These are phyloP conservation scores for Colletotrichum chlorophyti DNA, from an alignment of 2,329 filamentous ascomycete genomes.

Conservation along the genomic window DNA sequence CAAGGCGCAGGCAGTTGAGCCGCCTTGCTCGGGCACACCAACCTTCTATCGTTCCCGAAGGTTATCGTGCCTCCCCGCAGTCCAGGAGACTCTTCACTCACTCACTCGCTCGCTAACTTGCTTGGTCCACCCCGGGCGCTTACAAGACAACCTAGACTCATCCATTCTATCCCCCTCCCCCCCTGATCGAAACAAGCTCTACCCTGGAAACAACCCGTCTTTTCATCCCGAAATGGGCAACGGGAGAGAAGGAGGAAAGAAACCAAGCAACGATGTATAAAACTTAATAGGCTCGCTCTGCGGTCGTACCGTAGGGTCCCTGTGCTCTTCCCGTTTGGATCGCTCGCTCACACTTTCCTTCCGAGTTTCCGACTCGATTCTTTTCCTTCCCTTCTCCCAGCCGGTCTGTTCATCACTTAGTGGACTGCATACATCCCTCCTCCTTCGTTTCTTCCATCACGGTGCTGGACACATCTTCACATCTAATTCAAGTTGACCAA, in stretches of 20 bases:
- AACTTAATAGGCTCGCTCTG: slow-evolving; percentile 21
- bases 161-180: neutral
- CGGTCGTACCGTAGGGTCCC: slow-evolving; percentile 4
- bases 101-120: too few species aligned
- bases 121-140: too few species aligned
- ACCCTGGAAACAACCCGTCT: slow-evolving; percentile 1
- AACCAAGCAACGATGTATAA: slow-evolving; percentile 13
- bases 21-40: too few species aligned
- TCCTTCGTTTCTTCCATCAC: slow-evolving; percentile 10
- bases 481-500: slow-evolving; percentile 24
- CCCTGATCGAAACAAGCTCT: slow-evolving; percentile 25
- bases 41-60: too few species aligned
- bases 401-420: slow-evolving; percentile 1
- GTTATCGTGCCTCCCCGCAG: too few species aligned
- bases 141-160: too few species aligned
- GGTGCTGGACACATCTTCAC: slow-evolving; percentile 23
- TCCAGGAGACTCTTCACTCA: too few species aligned
- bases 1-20: neutral
- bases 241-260: neutral
- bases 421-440: neutral
- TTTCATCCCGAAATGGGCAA: slow-evolving; percentile 9
- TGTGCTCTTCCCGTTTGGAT: slow-evolving; percentile 16
- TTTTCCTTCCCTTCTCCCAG: neutral
- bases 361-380: neutral
- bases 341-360: slow-evolving; percentile 14